phyloP scores from a whole-genome alignment of 1,284 basidiomycete genomes.

The Pterula multifida region DNA sequence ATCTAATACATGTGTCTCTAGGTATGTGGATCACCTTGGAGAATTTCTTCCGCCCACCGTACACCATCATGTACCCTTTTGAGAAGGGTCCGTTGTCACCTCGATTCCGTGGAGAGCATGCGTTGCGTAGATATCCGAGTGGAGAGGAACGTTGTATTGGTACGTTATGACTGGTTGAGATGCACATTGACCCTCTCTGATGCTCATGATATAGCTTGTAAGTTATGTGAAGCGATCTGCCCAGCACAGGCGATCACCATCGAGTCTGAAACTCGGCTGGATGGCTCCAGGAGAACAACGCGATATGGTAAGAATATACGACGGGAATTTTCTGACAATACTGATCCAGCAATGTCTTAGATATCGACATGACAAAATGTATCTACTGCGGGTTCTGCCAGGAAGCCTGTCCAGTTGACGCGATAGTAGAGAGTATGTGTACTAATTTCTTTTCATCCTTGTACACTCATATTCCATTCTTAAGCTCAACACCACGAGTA shows the following conservation, averaged over 20 bases:
- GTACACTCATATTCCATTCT: slow-evolving; percentile 7
- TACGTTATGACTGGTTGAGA: slow-evolving; percentile 23
- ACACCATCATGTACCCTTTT: slow-evolving; percentile 97
- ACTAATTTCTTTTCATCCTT: slow-evolving; percentile 5
- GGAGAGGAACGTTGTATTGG: slow-evolving; percentile 99
- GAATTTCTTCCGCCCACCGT: slow-evolving; percentile 94
- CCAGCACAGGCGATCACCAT: slow-evolving; percentile 99
- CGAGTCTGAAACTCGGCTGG: slow-evolving; percentile 91
- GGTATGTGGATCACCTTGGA: slow-evolving; percentile 99
- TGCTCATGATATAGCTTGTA: slow-evolving; percentile 62
- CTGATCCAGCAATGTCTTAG: slow-evolving; percentile 24
- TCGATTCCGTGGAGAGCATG: slow-evolving; percentile 98
- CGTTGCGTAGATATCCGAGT: slow-evolving; percentile 93
- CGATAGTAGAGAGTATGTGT: slow-evolving; percentile 93
- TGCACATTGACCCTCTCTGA: slow-evolving; percentile 7
- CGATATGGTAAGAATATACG: slow-evolving; percentile 67
- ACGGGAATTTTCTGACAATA: neutral
- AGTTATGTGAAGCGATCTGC: slow-evolving; percentile 98
- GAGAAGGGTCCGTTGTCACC: slow-evolving; percentile 98
- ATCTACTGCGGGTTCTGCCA: slow-evolving; percentile 98
- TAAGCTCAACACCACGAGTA: slow-evolving; percentile 94
- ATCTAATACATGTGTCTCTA: slow-evolving; percentile 20
- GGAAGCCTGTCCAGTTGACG: slow-evolving; percentile 99
- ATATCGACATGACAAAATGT: slow-evolving; percentile 95
- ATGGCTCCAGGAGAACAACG: slow-evolving; percentile 94